A percentile compares a stretch with the other conserved stretches of the same genome.
phyloP scores from a whole-genome alignment of 2,329 filamentous ascomycete species.

The Rachicladosporium sp. region DNA sequence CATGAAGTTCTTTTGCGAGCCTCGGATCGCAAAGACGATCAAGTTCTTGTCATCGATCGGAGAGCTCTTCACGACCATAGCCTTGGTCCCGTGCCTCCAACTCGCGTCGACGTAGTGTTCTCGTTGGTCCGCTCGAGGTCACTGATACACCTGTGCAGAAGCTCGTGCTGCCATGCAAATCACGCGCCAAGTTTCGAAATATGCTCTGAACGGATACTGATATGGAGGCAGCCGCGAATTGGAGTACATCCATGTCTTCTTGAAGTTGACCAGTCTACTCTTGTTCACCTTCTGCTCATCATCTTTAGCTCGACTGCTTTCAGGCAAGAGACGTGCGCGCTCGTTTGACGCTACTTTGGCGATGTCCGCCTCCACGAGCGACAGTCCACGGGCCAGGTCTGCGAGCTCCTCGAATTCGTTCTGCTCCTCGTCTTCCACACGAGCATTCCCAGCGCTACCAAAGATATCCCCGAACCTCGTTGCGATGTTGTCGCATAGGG shows the following conservation, averaged over 20 bases:
- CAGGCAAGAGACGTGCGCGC: too few species aligned
- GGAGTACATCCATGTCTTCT: conserved; percentile 63
- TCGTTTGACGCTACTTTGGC: too few species aligned
- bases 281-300: background rate
- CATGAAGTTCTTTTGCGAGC: conserved; percentile 59
- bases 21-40: conserved; percentile 74
- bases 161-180: conserved; percentile 69
- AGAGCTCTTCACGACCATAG: conserved; percentile 76
- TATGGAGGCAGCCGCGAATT: conserved; percentile 62
- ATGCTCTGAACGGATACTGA: conserved; percentile 55
- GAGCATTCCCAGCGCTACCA: too few species aligned
- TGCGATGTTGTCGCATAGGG: too few species aligned
- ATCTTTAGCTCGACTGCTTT: too few species aligned
- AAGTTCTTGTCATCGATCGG: conserved; percentile 66
- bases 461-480: too few species aligned
- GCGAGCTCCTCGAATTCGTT: too few species aligned
- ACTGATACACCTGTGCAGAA: conserved; percentile 60
- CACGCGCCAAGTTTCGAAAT: conserved; percentile 63
- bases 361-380: too few species aligned
- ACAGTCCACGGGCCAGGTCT: too few species aligned
- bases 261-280: conserved; percentile 15
- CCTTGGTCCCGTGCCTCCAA: conserved; percentile 63
- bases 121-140: conserved; percentile 48
- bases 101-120: conserved; percentile 60
- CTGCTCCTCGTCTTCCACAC: too few species aligned